Conservation (phyloP, 2,329 filamentous ascomycete species). For the Aspergillus ochraceoroseus region DNA sequence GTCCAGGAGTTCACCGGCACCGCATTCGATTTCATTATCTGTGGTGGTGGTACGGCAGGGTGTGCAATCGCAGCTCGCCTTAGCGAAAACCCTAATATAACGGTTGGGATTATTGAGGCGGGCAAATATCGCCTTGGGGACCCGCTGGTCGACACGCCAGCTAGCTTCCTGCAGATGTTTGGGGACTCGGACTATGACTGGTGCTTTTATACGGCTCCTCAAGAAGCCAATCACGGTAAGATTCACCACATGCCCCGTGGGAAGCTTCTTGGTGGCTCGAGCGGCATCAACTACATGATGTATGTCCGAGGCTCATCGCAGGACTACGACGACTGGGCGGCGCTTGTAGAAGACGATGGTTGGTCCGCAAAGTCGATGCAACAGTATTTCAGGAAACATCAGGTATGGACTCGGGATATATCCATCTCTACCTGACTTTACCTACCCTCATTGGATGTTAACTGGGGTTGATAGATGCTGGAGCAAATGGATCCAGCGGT, state of each 20-base stretch:
- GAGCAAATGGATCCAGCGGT: not conserved
- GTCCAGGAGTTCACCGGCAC: conserved; percentile 9
- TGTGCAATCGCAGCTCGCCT: conserved; percentile 42
- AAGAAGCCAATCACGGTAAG: conserved; percentile 21
- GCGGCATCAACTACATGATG: conserved; percentile 38
- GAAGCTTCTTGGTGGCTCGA: conserved; percentile 34
- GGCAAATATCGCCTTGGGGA: conserved; percentile 34
- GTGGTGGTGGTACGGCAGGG: conserved; percentile 54
- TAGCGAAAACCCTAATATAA: conserved; percentile 40
- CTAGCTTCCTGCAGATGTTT: conserved; percentile 22
- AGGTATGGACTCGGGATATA: too few relatives aligned
- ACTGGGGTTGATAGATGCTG: conserved; percentile 25
- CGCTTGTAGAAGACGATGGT: conserved; percentile 24
- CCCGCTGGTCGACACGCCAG: conserved; percentile 27
- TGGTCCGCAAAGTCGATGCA: conserved; percentile 24
- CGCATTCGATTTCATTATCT: conserved; percentile 37
- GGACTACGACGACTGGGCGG: conserved; percentile 35
- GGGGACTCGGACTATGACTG: conserved; percentile 37
- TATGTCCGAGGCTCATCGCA: conserved; percentile 40
- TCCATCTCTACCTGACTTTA: too few relatives aligned
- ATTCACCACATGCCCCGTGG: conserved; percentile 29
- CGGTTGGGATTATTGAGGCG: conserved; percentile 46
- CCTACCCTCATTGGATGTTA: too few relatives aligned
- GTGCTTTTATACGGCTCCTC: conserved; percentile 27
- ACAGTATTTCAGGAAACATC: conserved; percentile 16